phyloP scores from a whole-genome alignment of 2,329 filamentous ascomycete species.

The Dothideomycetidae sp. region DNA sequence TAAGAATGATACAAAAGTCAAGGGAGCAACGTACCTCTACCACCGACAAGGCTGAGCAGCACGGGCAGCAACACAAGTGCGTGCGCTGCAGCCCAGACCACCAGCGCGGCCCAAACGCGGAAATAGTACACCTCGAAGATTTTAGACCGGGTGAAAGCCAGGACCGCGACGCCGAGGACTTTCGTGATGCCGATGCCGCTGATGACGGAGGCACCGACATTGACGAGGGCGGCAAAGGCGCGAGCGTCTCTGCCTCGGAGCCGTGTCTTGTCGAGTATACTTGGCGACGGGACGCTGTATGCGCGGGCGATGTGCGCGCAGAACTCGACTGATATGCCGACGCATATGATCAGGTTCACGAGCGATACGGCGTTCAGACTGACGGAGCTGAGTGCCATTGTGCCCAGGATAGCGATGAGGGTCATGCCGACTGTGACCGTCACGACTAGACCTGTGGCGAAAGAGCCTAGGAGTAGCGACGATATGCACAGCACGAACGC shows the following conservation, averaged over 20 bases:
- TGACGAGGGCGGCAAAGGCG: slow-evolving; percentile 84
- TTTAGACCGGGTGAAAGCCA: slow-evolving; percentile 91
- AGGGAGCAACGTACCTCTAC: slow-evolving; percentile 44
- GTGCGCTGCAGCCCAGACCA: slow-evolving; percentile 77
- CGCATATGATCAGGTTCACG: slow-evolving; percentile 92
- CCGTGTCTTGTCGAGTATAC: slow-evolving; percentile 64
- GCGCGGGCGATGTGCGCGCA: slow-evolving; percentile 93
- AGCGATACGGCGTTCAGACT: slow-evolving; percentile 89
- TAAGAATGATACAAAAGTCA: slow-evolving; percentile 2
- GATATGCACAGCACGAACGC: slow-evolving; percentile 75
- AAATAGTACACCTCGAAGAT: slow-evolving; percentile 99
- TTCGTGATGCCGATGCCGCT: slow-evolving; percentile 95
- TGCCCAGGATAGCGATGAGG: slow-evolving; percentile 82
- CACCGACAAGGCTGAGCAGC: slow-evolving; percentile 70
- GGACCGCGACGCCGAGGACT: slow-evolving; percentile 74
- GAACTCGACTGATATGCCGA: slow-evolving; percentile 93
- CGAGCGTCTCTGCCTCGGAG: slow-evolving; percentile 73
- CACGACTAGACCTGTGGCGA: slow-evolving; percentile 68
- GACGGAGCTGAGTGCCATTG: slow-evolving; percentile 80
- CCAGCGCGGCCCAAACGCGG: slow-evolving; percentile 84
- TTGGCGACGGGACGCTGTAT: slow-evolving; percentile 80
- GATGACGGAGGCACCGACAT: slow-evolving; percentile 88
- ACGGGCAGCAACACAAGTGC: slow-evolving; percentile 87
- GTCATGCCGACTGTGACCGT: slow-evolving; percentile 85
- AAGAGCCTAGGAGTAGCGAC: slow-evolving; percentile 66